Percentiles rank a stretch among this genome's conserved stretches.
Conservation (phyloP, 2,329 filamentous ascomycete genomes). For the Pseudogymnoascus sp. region DNA sequence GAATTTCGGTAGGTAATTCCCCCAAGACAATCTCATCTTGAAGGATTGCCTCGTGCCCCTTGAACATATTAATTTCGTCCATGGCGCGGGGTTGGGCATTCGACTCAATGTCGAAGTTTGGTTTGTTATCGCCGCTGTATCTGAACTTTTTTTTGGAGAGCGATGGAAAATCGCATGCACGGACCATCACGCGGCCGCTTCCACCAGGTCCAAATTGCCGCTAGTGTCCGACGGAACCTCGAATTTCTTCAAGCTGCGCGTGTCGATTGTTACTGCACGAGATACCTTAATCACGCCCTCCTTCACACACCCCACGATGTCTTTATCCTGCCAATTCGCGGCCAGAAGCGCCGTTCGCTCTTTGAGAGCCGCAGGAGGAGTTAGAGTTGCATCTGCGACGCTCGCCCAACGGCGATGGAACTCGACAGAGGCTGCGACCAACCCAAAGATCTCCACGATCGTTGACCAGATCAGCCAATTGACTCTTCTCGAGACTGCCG, state of each 20-base stretch:
- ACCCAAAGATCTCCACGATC: slow-evolving; percentile 88
- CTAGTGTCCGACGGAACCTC: slow-evolving; percentile 10
- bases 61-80: slow-evolving; percentile 48
- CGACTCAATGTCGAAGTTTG: slow-evolving; percentile 13
- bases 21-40: slow-evolving; percentile 45
- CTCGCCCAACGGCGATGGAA: slow-evolving; percentile 63
- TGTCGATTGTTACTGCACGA: slow-evolving; percentile 3
- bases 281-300: slow-evolving; percentile 11
- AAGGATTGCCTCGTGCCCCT: slow-evolving; percentile 49
- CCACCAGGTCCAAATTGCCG: slow-evolving; percentile 9
- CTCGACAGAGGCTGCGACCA: slow-evolving; percentile 67
- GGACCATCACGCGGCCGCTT: slow-evolving; percentile 4
- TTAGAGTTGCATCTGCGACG: slow-evolving; percentile 40
- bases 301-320: slow-evolving; percentile 41
- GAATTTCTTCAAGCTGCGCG: slow-evolving; percentile 11
- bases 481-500: slow-evolving; percentile 93
- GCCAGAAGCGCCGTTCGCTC: slow-evolving; percentile 58
- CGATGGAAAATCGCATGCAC: slow-evolving; percentile 8
- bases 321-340: slow-evolving; percentile 54
- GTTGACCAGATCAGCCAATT: slow-evolving; percentile 99
- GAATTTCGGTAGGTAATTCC: slow-evolving; percentile 62
- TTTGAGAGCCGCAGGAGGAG: slow-evolving; percentile 42
- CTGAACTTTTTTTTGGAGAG: slow-evolving; percentile 11
- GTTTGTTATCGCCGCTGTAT: slow-evolving; percentile 10
- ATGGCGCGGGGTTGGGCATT: slow-evolving; percentile 32